A percentile compares a stretch with the other conserved stretches of the same genome.
These are phyloP conservation scores for Pisolithus orientalis DNA, from an alignment of 768 basidiomycete species.

Conservation along the genomic window DNA sequence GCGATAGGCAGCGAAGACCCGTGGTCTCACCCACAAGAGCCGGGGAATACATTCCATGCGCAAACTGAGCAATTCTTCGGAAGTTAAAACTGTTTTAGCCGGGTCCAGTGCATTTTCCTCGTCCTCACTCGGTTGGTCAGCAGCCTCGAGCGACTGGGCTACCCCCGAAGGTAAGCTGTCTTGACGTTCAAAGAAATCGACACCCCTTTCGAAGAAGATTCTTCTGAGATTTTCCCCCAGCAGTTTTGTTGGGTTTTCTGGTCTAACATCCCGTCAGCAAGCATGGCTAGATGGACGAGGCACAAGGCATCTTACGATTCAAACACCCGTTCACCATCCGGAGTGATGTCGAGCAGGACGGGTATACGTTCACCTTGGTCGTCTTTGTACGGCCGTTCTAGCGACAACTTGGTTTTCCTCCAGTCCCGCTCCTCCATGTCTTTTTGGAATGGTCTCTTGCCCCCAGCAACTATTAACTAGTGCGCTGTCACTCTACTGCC, in stretches of 20 bases:
- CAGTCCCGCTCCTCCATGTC: slow-evolving; percentile 36
- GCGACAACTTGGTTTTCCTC: slow-evolving; percentile 58
- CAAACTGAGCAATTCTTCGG: slow-evolving; percentile 71
- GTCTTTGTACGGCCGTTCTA: slow-evolving; percentile 79
- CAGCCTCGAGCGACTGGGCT: slow-evolving; percentile 20
- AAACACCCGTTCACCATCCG: slow-evolving; percentile 61
- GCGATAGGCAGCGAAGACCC: background rate
- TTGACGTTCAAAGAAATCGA: slow-evolving; percentile 65
- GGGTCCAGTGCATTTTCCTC: slow-evolving; percentile 25
- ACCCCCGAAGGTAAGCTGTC: slow-evolving; percentile 21
- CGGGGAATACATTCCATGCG: slow-evolving; percentile 64
- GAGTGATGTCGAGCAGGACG: slow-evolving; percentile 59
- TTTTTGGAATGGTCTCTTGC: slow-evolving; percentile 4
- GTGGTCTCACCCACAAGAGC: slow-evolving; percentile 51
- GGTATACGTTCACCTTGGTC: slow-evolving; percentile 62
- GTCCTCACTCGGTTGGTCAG: slow-evolving; percentile 22
- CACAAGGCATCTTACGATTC: slow-evolving; percentile 52
- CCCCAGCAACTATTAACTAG: background rate
- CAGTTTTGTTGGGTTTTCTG: slow-evolving; percentile 48
- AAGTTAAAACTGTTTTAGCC: slow-evolving; percentile 48
- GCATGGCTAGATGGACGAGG: slow-evolving; percentile 1
- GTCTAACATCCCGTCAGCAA: slow-evolving; percentile 30
- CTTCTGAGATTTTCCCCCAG: slow-evolving; percentile 63
- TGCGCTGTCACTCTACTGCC: background rate
- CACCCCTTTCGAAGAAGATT: slow-evolving; percentile 68